Base-by-base conservation (phyloP, 768 basidiomycete genomes). In the Mycena maculata region DNA sequence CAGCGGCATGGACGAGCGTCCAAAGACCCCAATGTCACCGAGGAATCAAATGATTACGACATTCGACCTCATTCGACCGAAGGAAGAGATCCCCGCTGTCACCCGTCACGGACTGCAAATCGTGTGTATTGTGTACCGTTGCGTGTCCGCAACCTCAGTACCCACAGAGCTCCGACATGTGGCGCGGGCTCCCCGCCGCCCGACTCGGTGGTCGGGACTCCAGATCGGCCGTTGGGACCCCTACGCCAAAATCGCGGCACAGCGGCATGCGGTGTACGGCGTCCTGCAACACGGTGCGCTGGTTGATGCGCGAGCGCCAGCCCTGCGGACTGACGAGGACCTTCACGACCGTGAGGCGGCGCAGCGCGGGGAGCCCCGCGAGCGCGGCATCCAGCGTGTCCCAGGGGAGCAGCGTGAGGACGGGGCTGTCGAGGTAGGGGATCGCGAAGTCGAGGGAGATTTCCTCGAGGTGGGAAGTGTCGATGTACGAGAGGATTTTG, bases 401-500 rank as follows among this genome's bases (percentile, higher is more conserved):
- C 60, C 59, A 67, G 5, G 65, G 65, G 8, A 67, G 60, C 3
- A 52, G 41, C 4, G 60, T 50, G 27, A 56, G 52, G 23, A 57
- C 44, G 23, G 65, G 59, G 25, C 54, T 44, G 55, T 67, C 65
- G 28, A 67, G 65, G 48, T 67, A 67, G 13, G 65, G 65, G 45
- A 67, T 67, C 25, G 65, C 65, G 54, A 67, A 67, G 30, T 56
- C 54, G 60, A 67, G 65, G 15, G 65, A 61, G 28, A 67, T 42
- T 5, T 33, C 33, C 12, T 18, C 5, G 12, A 67, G 60, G 38
- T 8, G 10, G 28, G 65, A 55, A 39, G 54, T 61, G 60, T 61
- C 59, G 41, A 61, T 42, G 39, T 42, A 42, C 16, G 65, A 62
- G n/a, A 67, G 54, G 25, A 62, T 5, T 10, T 30, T 27, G 27